Evolutionary conservation across 208 protist genomes (phyloP), one percentile per base, ranked within the genome.

Genomic region (Leishmania gerbilli): DNA sequence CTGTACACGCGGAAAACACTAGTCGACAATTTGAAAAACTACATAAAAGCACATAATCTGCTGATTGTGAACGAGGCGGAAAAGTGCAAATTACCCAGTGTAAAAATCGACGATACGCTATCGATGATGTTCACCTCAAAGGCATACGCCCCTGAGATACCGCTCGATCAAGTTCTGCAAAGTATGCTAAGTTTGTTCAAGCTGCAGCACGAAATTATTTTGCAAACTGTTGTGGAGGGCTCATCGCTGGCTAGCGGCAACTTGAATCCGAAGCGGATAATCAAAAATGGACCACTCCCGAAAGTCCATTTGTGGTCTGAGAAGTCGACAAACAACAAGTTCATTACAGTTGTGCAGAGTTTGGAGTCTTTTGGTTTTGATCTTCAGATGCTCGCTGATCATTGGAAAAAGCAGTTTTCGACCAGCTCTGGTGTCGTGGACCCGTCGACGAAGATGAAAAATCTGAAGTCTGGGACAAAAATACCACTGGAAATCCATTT

Each of bases 361-460:
- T 67, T 95, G 3, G 92, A 95, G 56, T 78, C 82, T 21, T 88
- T 91, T 83, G 90, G 90, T 1, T 92, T 95, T 84, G 84, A 94
- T 67, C 72, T 95, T 60, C 21, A 82, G 27, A 68, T 90, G 34
- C 69, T 97, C 42, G 78, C 80, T 31, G 74, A 40, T 56, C 67
- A 82, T 47, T 96, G 93, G 93, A 89, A 88, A 49, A 87, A 92
- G 31, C 82, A 81, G 27, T 95, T 95, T 80, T 93, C 84, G 27
- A 88, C 87, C 1, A 90, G 88, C 76, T 92, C 87, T 79, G 83
- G 69, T 27, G 72, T 95, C 24, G 74, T 90, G 34, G 89, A 97
- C 79, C 90, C 90, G 9, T 80, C 88, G 8, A 79, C 74, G 34
- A 81, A 91, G 11, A 91, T 90, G 83, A 81, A 74, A 58, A 91